Conservation (phyloP, 352 stramenopile genomes). For the Elongisporangium prolatum region DNA sequence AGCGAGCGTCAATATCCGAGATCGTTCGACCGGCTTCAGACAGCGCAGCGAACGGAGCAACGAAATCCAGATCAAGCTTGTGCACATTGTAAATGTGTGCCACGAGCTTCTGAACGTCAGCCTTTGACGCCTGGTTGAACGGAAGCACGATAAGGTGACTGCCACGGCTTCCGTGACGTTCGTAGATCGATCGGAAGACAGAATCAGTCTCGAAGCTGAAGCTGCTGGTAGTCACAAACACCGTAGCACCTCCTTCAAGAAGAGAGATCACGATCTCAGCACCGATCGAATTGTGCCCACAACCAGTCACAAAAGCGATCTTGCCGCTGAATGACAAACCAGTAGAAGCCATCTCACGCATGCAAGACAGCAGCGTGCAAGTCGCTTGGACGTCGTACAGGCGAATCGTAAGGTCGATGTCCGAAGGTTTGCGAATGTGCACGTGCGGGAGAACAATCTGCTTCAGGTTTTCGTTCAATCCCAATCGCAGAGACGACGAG, state of each 20-base stretch:
- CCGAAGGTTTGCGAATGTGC: slow-evolving; percentile 70
- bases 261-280: slow-evolving; percentile 81
- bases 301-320: slow-evolving; percentile 82
- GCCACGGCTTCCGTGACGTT: slow-evolving; percentile 77
- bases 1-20: slow-evolving; percentile 68
- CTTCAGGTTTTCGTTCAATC: slow-evolving; percentile 62
- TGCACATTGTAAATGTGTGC: slow-evolving; percentile 81
- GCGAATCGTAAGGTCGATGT: slow-evolving; percentile 73
- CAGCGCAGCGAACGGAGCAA: slow-evolving; percentile 84
- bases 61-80: slow-evolving; percentile 81
- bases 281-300: slow-evolving; percentile 82
- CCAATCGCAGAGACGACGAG: slow-evolving; percentile 39
- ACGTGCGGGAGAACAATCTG: slow-evolving; percentile 66
- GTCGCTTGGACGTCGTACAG: slow-evolving; percentile 82
- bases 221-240: slow-evolving; percentile 84
- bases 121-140: slow-evolving; percentile 84
- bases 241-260: slow-evolving; percentile 77
- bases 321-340: slow-evolving; percentile 85
- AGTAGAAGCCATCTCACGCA: slow-evolving; percentile 81
- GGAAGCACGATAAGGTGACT: slow-evolving; percentile 76
- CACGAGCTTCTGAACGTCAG: slow-evolving; percentile 67
- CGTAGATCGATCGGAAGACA: slow-evolving; percentile 79
- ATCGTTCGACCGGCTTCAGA: slow-evolving; percentile 79
- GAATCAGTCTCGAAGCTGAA: slow-evolving; percentile 50
- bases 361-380: slow-evolving; percentile 69